Conservation (phyloP, 1,139 yeast species). For the Geotrichum reessii region DNA sequence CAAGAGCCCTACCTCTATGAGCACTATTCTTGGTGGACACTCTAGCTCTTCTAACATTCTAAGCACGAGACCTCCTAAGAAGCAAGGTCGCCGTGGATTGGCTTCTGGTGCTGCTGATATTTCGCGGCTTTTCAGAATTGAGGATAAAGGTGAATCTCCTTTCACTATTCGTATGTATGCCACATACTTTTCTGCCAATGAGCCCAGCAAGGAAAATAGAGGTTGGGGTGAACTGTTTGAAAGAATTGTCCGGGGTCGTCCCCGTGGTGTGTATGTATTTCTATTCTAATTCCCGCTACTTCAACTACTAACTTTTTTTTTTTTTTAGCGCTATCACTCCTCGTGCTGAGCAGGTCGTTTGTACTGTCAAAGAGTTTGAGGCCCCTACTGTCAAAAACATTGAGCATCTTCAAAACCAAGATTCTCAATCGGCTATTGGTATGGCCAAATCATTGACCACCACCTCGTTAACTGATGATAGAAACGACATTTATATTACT, state of each 20-base stretch:
- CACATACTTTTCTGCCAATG: slow-evolving; percentile 46
- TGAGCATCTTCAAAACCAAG: slow-evolving; percentile 40
- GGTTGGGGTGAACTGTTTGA: slow-evolving; percentile 92
- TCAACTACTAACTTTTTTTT: slow-evolving; percentile 4
- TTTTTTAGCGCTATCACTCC: slow-evolving; percentile 53
- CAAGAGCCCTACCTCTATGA: slow-evolving; percentile 18
- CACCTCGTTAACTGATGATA: slow-evolving; percentile 27
- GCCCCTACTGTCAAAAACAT: slow-evolving; percentile 45
- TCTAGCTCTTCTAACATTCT: not conserved
- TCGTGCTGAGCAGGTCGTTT: slow-evolving; percentile 65
- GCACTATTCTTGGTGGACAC: slow-evolving; percentile 14
- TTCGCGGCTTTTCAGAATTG: slow-evolving; percentile 67
- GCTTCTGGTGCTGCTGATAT: slow-evolving; percentile 89
- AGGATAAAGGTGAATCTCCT: slow-evolving; percentile 60
- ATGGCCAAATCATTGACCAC: slow-evolving; percentile 29
- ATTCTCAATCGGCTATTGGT: slow-evolving; percentile 30
- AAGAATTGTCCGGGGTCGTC: slow-evolving; percentile 70
- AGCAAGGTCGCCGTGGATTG: slow-evolving; percentile 61
- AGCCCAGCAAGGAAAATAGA: slow-evolving; percentile 42
- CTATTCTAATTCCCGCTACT: not conserved
- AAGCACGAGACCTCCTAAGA: slow-evolving; percentile 20
- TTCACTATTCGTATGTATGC: slow-evolving; percentile 70
- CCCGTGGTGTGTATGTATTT: slow-evolving; percentile 51
- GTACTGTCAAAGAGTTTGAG: slow-evolving; percentile 69
- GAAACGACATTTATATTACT: slow-evolving; percentile 31